Percentiles rank a stretch among this genome's conserved stretches.
Evolutionary conservation across 495 filamentous ascomycete genomes (phyloP).

Genomic region (Neurospora terricola): DNA sequence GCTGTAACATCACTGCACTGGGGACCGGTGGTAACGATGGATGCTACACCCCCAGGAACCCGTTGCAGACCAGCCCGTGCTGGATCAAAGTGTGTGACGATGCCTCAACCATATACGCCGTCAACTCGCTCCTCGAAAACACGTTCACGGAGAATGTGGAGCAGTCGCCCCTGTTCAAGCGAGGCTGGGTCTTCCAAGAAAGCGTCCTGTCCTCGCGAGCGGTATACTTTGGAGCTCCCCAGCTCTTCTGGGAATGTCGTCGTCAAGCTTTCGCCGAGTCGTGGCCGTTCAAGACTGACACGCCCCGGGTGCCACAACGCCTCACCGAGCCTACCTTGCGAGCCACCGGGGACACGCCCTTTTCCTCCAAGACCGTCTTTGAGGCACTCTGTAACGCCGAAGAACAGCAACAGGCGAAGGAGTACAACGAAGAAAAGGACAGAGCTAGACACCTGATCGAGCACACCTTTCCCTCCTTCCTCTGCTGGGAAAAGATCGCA

Average conservation of each 20-base stretch:
- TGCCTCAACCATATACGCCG: neutral
- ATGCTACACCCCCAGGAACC: neutral
- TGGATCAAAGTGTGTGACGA: neutral
- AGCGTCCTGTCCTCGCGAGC: slow-evolving; percentile 5
- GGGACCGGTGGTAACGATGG: neutral
- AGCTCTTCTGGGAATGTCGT: slow-evolving; percentile 8
- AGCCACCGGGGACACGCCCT: neutral
- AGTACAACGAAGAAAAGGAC: neutral
- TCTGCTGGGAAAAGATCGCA: neutral
- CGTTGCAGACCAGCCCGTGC: neutral
- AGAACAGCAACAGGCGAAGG: neutral
- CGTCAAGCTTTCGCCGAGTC: neutral
- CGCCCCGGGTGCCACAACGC: neutral
- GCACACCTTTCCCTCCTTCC: neutral
- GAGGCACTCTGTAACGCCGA: neutral
- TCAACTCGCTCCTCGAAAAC: neutral
- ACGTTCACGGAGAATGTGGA: neutral
- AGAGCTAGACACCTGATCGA: neutral
- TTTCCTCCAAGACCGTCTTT: neutral
- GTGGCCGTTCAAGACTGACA: neutral
- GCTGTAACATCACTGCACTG: neutral
- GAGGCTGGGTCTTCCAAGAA: slow-evolving; percentile 12
- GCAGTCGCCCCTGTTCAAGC: slow-evolving; percentile 1
- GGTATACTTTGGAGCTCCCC: slow-evolving; percentile 5
- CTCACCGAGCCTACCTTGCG: neutral